A percentile compares a stretch with the other conserved stretches of the same genome.
Conservation (phyloP, 2,329 filamentous ascomycete species). For the Ascochyta lentis region DNA sequence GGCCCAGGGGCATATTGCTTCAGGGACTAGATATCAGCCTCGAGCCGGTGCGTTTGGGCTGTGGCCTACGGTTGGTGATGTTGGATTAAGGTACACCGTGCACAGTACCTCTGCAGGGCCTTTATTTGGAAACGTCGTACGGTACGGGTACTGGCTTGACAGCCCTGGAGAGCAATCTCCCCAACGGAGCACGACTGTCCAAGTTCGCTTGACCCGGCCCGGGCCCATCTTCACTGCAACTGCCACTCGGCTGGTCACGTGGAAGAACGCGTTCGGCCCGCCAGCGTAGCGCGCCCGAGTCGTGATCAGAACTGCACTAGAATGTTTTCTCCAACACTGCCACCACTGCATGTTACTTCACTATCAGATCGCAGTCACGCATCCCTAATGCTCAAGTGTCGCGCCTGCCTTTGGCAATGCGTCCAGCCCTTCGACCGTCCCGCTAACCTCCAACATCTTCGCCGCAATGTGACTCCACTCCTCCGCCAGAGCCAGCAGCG, state of each 20-base stretch:
- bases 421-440: slow-evolving; percentile 50
- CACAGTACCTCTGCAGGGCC: slow-evolving; percentile 27
- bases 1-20: not conserved
- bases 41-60: slow-evolving; percentile 1
- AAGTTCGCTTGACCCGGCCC: not conserved
- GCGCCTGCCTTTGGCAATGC: slow-evolving; percentile 53
- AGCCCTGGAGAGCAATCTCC: slow-evolving; percentile 3
- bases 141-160: slow-evolving; percentile 12
- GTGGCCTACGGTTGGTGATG: slow-evolving; percentile 15
- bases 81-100: slow-evolving; percentile 35
- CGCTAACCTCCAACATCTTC: slow-evolving; percentile 26
- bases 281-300: slow-evolving; percentile 14
- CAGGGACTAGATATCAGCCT: slow-evolving; percentile 20
- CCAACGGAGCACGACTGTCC: not conserved
- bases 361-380: slow-evolving; percentile 19
- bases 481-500: slow-evolving; percentile 25
- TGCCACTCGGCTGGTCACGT: slow-evolving; percentile 4
- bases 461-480: slow-evolving; percentile 29
- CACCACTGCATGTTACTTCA: not conserved
- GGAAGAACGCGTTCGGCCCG: slow-evolving; percentile 16
- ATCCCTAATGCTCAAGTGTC: slow-evolving; percentile 53
- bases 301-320: slow-evolving; percentile 8
- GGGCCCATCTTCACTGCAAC: not conserved
- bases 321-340: slow-evolving; percentile 15
- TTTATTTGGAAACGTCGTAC: slow-evolving; percentile 21